Conservation (phyloP, 163 green algal genomes). For the Dunaliella salina region DNA sequence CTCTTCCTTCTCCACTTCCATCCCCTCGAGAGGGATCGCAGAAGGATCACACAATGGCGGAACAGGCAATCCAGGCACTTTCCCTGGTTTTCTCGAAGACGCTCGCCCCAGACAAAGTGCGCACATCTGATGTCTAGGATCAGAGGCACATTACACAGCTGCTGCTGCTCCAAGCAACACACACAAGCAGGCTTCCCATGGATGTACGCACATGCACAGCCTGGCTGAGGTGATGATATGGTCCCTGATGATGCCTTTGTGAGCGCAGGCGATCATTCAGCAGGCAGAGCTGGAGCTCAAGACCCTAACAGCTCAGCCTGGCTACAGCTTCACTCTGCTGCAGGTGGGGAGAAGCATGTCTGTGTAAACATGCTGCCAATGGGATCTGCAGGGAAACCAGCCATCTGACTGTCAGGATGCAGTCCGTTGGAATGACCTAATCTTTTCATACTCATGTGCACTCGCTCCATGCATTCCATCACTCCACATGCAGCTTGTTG, state of each 20-base stretch:
- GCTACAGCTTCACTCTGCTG: slow-evolving; percentile 70
- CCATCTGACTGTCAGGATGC: no score
- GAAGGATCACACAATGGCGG: background rate
- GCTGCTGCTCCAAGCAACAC: no score
- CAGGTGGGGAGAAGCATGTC: slow-evolving; percentile 47
- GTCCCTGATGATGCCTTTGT: no score
- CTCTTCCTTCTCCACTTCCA: no score
- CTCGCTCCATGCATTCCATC: background rate
- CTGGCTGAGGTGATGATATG: no score
- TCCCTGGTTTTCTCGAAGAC: slow-evolving; percentile 62
- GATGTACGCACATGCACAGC: no score
- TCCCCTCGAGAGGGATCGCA: no score
- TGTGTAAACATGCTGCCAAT: no score
- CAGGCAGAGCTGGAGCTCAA: slow-evolving; percentile 77
- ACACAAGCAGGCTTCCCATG: no score
- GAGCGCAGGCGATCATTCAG: slow-evolving; percentile 67
- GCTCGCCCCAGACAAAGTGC: slow-evolving; percentile 36
- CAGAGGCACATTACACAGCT: no score
- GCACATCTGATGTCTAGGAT: slow-evolving; percentile 9
- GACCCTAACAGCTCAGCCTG: slow-evolving; percentile 52
- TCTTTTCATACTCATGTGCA: background rate
- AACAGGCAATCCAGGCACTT: slow-evolving; percentile 50
- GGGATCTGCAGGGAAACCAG: no score
- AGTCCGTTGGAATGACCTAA: background rate
- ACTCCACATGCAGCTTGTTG: slow-evolving; percentile 62